These are phyloP conservation scores for Olyra latifolia DNA, from an alignment of 176 grass and related monocot species.

Conservation along the genomic window DNA sequence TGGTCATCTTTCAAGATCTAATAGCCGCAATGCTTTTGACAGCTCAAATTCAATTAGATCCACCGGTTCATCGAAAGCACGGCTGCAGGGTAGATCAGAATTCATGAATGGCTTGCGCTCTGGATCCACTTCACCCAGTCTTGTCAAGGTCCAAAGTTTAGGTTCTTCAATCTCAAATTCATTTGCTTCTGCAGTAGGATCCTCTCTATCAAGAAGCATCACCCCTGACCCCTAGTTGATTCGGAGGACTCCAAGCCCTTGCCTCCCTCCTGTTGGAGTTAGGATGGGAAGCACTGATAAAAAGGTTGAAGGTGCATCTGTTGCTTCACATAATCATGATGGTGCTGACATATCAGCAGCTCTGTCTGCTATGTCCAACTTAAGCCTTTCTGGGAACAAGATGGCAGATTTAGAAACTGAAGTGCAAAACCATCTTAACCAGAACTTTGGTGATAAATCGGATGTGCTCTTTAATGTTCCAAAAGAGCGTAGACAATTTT, in stretches of 20 bases:
- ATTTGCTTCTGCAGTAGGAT: constrained; percentile 58
- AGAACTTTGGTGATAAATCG: constrained; percentile 55
- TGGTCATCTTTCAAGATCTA: constrained; percentile 56
- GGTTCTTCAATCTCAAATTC: constrained; percentile 74
- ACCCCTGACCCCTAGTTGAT: constrained; percentile 85
- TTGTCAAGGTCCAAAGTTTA: constrained; percentile 81
- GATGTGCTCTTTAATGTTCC: constrained; percentile 50
- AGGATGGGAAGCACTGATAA: constrained; percentile 62
- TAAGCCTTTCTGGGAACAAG: constrained; percentile 58
- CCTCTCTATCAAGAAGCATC: constrained; percentile 65
- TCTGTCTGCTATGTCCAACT: constrained; percentile 59
- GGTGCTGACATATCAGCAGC: constrained; percentile 48
- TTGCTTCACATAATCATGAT: constrained; percentile 42
- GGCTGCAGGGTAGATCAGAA: constrained; percentile 56
- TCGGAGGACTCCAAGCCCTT: constrained; percentile 78
- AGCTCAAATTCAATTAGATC: constrained; percentile 42
- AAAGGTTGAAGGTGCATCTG: constrained; percentile 34
- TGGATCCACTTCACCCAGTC: constrained; percentile 68
- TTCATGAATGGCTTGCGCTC: constrained; percentile 63
- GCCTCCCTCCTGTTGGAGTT: constrained; percentile 88
- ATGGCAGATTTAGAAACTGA: constrained; percentile 47
- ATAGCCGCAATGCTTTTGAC: constrained; percentile 63
- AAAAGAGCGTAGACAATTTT: constrained; percentile 49
- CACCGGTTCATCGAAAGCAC: constrained; percentile 45
- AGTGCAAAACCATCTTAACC: constrained; percentile 43